Evolutionary conservation across 768 basidiomycete genomes (phyloP).

Genomic region (Lactarius sanguifluus): DNA sequence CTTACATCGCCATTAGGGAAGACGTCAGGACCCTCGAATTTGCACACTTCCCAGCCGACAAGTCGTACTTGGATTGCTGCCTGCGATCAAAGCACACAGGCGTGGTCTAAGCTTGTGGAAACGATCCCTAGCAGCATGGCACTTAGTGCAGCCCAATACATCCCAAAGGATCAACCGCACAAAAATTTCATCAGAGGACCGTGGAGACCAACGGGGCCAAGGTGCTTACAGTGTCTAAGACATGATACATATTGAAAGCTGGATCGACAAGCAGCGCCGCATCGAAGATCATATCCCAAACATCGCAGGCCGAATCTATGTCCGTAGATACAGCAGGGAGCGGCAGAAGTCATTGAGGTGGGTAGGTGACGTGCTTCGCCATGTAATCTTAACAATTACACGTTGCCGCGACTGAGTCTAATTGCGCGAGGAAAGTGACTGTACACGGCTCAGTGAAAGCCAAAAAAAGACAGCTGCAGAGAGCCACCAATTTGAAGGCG

Average conservation of each 20-base stretch:
- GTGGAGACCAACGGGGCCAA: not conserved
- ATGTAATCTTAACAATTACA: constrained; percentile 68
- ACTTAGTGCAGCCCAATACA: constrained; percentile 61
- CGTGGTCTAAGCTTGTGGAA: constrained; percentile 46
- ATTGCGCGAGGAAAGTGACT: constrained; percentile 62
- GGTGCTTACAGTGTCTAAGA: constrained; percentile 59
- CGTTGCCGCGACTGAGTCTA: constrained; percentile 50
- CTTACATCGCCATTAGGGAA: constrained; percentile 64
- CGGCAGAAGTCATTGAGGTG: constrained; percentile 65
- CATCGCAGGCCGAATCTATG: constrained; percentile 54
- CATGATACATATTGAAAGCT: constrained; percentile 74
- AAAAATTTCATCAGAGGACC: not conserved
- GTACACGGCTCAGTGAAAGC: not conserved
- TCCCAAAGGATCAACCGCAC: constrained; percentile 65
- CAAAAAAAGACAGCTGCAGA: not conserved
- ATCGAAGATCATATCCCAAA: constrained; percentile 66
- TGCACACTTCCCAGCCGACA: constrained; percentile 64
- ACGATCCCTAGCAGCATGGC: constrained; percentile 43
- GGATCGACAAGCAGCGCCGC: constrained; percentile 65
- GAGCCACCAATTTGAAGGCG: constrained; percentile 58
- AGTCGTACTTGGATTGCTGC: constrained; percentile 67
- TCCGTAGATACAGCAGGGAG: constrained; percentile 58
- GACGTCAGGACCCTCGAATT: constrained; percentile 46
- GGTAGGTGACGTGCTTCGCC: constrained; percentile 62
- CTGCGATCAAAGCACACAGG: constrained; percentile 73